A percentile compares a stretch with the other conserved stretches of the same genome.
phyloP scores from a whole-genome alignment of 345 rosid genomes.

The Gossypium arboreum region DNA sequence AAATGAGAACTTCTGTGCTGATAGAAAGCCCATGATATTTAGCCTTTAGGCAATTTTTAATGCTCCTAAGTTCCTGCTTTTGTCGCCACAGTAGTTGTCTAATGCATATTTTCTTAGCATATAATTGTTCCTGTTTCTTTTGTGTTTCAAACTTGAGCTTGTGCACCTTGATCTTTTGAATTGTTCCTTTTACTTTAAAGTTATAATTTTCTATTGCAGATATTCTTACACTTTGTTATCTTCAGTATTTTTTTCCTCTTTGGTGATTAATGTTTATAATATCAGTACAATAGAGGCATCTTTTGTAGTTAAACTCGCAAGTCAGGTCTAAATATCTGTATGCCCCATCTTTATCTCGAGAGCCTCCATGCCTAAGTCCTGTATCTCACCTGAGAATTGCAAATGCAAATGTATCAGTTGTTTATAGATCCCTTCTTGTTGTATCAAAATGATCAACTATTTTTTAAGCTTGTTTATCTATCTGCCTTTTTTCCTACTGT shows the following conservation, averaged over 20 bases:
- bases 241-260: not conserved
- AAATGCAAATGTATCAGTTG: not conserved
- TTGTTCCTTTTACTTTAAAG: not conserved
- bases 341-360: not conserved
- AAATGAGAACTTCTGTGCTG: no score
- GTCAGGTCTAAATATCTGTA: not conserved
- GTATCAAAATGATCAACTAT: not conserved
- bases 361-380: not conserved
- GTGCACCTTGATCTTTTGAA: not conserved
- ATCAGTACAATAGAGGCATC: not conserved
- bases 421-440: not conserved
- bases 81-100: not conserved
- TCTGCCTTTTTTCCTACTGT: not conserved
- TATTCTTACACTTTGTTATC: not conserved
- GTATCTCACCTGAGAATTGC: not conserved
- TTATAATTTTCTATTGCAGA: not conserved
- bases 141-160: not conserved
- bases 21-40: not conserved
- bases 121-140: not conserved
- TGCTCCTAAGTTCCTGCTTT: not conserved
- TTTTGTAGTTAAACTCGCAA: not conserved
- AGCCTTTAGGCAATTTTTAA: not conserved
- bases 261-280: not conserved
- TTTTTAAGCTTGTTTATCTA: not conserved
- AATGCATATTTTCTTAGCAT: not conserved